Conservation (phyloP, 1,284 basidiomycete genomes). For the Cutaneotrichosporon mucoides region DNA sequence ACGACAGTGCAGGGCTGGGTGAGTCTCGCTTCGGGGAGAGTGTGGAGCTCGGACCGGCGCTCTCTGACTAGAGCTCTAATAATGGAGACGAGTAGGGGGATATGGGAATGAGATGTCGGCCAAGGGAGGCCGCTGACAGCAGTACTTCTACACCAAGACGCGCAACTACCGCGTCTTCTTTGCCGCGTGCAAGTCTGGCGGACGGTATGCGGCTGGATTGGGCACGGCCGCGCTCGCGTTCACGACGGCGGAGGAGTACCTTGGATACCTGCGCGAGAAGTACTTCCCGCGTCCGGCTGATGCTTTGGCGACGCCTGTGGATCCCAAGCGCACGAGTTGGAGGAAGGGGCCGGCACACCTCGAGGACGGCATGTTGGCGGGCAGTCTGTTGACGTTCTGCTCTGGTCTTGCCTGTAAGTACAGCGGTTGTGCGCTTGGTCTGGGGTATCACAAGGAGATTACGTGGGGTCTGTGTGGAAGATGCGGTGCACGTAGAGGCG, state of each 20-base stretch:
- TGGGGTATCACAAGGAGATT: too few relatives aligned
- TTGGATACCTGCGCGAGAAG: constrained; percentile 33
- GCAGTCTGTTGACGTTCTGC: constrained; percentile 30
- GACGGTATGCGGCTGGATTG: constrained; percentile 33
- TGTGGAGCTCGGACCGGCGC: too few relatives aligned
- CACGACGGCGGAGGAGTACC: constrained; percentile 38
- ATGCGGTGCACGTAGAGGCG: too few relatives aligned
- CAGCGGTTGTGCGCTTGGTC: too few relatives aligned
- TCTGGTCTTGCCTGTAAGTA: constrained; percentile 39
- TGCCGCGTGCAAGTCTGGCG: constrained; percentile 31
- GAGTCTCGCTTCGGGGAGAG: too few relatives aligned
- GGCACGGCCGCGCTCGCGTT: constrained; percentile 35
- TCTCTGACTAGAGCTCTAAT: too few relatives aligned
- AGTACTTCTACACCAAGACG: constrained; percentile 51
- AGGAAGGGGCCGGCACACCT: constrained; percentile 29
- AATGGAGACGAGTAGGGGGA: constrained; percentile 4
- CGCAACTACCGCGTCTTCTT: constrained; percentile 47
- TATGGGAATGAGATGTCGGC: too few relatives aligned
- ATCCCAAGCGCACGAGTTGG: constrained; percentile 28
- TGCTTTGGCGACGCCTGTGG: constrained; percentile 5
- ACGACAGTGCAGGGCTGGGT: constrained; percentile 49
- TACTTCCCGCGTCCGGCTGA: constrained; percentile 13
- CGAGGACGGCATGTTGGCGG: constrained; percentile 44
- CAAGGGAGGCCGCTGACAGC: not conserved
- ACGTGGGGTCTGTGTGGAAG: too few relatives aligned